Conservation (phyloP, 1,139 yeast species). For the Geotrichum bryndzae region DNA sequence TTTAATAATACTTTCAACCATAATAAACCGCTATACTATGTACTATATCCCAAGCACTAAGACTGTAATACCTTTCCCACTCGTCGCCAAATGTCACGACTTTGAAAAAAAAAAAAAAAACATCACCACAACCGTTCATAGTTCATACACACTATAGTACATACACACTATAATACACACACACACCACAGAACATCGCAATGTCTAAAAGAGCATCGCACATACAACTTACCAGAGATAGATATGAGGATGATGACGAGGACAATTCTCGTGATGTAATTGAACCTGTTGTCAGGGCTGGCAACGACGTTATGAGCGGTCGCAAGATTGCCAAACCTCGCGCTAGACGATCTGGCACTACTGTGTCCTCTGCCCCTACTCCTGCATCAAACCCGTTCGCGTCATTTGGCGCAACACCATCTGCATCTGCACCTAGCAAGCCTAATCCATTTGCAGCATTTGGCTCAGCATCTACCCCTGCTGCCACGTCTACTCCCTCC, state of each 20-base stretch:
- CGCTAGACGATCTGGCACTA: not conserved
- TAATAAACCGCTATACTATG: no score
- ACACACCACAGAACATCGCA: not conserved
- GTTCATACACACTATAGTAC: not conserved
- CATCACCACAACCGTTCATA: not conserved
- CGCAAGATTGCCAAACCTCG: conserved; percentile 9
- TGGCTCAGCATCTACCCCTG: not conserved
- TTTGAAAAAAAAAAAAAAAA: not conserved
- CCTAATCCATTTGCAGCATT: not conserved
- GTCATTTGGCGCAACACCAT: conserved; percentile 3
- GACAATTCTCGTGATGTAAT: not conserved
- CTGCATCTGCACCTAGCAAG: not conserved
- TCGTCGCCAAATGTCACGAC: not conserved
- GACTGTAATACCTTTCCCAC: not conserved
- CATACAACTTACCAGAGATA: not conserved
- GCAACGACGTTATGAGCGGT: not conserved
- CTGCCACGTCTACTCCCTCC: not conserved
- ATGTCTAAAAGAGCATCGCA: conserved; percentile 2
- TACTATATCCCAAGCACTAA: not conserved
- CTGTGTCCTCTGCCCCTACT: not conserved
- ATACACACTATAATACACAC: not conserved
- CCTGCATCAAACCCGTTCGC: not conserved
- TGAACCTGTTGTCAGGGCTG: conserved; percentile 2
- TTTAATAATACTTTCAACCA: no score
- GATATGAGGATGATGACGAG: not conserved